phyloP scores from a whole-genome alignment of 2,329 filamentous ascomycete genomes.

The Metarhizium brunneum region DNA sequence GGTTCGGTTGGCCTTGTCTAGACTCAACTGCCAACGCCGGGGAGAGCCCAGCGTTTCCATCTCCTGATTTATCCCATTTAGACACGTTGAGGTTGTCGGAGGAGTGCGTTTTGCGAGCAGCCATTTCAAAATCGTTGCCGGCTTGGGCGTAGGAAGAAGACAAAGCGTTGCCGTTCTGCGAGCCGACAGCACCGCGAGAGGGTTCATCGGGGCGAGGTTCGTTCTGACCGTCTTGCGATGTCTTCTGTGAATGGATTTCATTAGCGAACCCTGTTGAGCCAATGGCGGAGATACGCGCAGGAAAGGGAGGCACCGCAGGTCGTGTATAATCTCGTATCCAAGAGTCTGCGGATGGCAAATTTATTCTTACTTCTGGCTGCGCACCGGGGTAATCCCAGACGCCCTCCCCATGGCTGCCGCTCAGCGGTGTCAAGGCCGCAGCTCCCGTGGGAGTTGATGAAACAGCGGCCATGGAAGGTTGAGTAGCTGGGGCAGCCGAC shows the following conservation, averaged over 20 bases:
- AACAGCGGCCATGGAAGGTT: conserved; percentile 40
- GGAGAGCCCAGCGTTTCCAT: conserved; percentile 12
- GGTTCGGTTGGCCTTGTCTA: conserved; percentile 10
- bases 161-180: conserved; percentile 17
- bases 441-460: conserved; percentile 39
- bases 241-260: conserved; percentile 3
- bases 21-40: conserved; percentile 16
- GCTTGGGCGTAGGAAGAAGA: conserved; percentile 10
- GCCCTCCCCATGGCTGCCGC: conserved; percentile 38
- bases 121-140: conserved; percentile 15
- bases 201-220: conserved; percentile 7
- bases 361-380: conserved; percentile 28
- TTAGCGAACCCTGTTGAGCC: not conserved
- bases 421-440: conserved; percentile 37
- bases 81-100: conserved; percentile 21
- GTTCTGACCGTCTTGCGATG: conserved; percentile 6
- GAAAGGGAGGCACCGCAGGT: not conserved
- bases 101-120: conserved; percentile 26
- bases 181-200: conserved; percentile 9
- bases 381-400: conserved; percentile 32
- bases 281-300: not conserved
- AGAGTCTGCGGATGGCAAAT: not conserved
- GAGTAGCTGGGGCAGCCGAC: conserved; percentile 16
- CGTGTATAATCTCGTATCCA: not conserved
- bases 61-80: conserved; percentile 14